phyloP scores from a whole-genome alignment of 2,329 filamentous ascomycete genomes.

The Fusarium liriodendri region DNA sequence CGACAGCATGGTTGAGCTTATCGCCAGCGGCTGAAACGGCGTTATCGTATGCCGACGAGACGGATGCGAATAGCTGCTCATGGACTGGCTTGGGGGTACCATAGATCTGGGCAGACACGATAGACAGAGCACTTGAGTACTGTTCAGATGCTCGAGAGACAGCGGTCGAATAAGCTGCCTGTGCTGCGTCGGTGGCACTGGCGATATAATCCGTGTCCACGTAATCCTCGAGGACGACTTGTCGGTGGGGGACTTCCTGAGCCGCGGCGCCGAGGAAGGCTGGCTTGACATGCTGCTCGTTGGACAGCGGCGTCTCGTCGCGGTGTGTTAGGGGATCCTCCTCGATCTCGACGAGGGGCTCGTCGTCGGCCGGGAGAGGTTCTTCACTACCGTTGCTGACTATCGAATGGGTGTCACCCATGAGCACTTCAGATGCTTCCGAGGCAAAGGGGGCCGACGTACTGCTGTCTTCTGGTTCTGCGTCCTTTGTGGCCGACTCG shows the following conservation, averaged over 20 bases:
- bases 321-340: slow-evolving; percentile 37
- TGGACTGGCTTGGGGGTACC: slow-evolving; percentile 77
- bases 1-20: slow-evolving; percentile 66
- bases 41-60: slow-evolving; percentile 75
- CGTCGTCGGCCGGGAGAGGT: slow-evolving; percentile 39
- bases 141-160: slow-evolving; percentile 74
- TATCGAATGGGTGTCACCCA: slow-evolving; percentile 37
- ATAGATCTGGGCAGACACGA: slow-evolving; percentile 74
- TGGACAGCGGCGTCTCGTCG: slow-evolving; percentile 39
- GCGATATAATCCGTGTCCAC: slow-evolving; percentile 49
- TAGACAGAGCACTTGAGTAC: slow-evolving; percentile 75
- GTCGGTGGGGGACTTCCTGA: slow-evolving; percentile 59
- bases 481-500: slow-evolving; percentile 26
- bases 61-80: slow-evolving; percentile 75
- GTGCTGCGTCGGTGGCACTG: slow-evolving; percentile 57
- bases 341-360: slow-evolving; percentile 43
- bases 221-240: slow-evolving; percentile 63
- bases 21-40: slow-evolving; percentile 72
- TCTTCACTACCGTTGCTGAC: slow-evolving; percentile 44
- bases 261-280: slow-evolving; percentile 64
- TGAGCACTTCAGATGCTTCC: slow-evolving; percentile 41
- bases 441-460: slow-evolving; percentile 40
- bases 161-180: slow-evolving; percentile 73
- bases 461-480: slow-evolving; percentile 35
- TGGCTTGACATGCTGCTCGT: slow-evolving; percentile 55